Conservation (phyloP, 2,329 filamentous ascomycete genomes). For the Pseudogymnoascus pannorum region DNA sequence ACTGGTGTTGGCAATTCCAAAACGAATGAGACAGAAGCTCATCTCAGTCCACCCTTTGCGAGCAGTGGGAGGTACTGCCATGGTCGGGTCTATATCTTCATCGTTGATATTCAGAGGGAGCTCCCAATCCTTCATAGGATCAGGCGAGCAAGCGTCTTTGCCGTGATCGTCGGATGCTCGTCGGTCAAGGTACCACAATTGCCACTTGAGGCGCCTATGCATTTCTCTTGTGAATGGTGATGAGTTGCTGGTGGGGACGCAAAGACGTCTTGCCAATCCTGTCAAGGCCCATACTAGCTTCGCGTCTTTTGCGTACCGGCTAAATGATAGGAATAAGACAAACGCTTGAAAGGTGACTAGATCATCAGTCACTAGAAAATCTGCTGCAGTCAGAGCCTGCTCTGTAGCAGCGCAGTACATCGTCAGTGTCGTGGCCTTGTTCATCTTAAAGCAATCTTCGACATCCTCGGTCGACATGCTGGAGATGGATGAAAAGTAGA, state of each 20-base stretch:
- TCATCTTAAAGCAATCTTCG: slow-evolving; percentile 28
- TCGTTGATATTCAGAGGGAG: slow-evolving; percentile 53
- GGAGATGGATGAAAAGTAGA: slow-evolving; percentile 21
- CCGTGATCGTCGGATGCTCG: slow-evolving; percentile 54
- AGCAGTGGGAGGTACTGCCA: slow-evolving; percentile 38
- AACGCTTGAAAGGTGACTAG: slow-evolving; percentile 55
- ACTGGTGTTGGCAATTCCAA: slow-evolving; percentile 29
- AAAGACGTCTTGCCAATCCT: slow-evolving; percentile 47
- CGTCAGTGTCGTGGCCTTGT: slow-evolving; percentile 33
- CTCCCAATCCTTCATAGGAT: slow-evolving; percentile 43
- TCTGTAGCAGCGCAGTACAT: slow-evolving; percentile 44
- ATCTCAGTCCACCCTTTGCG: slow-evolving; percentile 48
- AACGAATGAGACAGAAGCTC: slow-evolving; percentile 34
- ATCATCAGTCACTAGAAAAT: slow-evolving; percentile 53
- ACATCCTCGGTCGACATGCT: slow-evolving; percentile 32
- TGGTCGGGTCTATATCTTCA: slow-evolving; percentile 41
- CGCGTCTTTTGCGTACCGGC: slow-evolving; percentile 44
- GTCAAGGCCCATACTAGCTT: slow-evolving; percentile 57
- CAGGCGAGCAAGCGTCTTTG: slow-evolving; percentile 40
- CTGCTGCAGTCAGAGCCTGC: slow-evolving; percentile 52
- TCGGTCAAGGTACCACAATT: slow-evolving; percentile 51
- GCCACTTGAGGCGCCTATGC: slow-evolving; percentile 52
- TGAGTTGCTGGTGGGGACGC: slow-evolving; percentile 33
- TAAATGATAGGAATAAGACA: slow-evolving; percentile 47
- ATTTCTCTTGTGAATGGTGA: slow-evolving; percentile 46